Evolutionary conservation across 1,139 yeast species (phyloP).

Genomic region (Kodamaea sp.): DNA sequence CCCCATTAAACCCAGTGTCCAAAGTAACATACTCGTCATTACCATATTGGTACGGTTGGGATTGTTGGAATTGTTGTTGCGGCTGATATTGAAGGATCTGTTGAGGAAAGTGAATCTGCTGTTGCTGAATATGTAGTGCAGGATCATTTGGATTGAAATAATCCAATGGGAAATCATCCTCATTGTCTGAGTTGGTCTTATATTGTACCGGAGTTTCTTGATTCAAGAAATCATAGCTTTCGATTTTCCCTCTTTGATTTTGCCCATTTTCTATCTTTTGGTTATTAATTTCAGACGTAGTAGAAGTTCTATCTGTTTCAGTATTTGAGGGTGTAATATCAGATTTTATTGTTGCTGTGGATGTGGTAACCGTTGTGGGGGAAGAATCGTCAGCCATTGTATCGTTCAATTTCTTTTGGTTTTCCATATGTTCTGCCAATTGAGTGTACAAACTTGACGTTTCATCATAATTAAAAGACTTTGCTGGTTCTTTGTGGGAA

Average conservation of each 20-base stretch:
- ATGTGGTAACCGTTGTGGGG: neutral
- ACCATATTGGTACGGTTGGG: slow-evolving; percentile 2
- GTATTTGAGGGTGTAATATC: neutral
- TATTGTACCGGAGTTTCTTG: slow-evolving; percentile 28
- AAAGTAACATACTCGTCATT: slow-evolving; percentile 32
- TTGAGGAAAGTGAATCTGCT: slow-evolving; percentile 1
- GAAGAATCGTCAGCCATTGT: neutral
- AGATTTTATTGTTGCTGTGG: neutral
- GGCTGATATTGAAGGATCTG: slow-evolving; percentile 2
- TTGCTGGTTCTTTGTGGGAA: slow-evolving; percentile 58
- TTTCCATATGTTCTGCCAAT: slow-evolving; percentile 43
- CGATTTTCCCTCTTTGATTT: slow-evolving; percentile 6
- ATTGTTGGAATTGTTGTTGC: slow-evolving; percentile 3
- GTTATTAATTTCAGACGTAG: neutral
- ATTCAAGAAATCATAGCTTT: slow-evolving; percentile 19
- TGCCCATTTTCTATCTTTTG: neutral
- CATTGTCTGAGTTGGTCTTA: slow-evolving; percentile 27
- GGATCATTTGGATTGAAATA: slow-evolving; percentile 40
- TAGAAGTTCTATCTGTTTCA: too few relatives aligned
- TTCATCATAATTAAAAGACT: slow-evolving; percentile 56
- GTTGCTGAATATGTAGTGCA: slow-evolving; percentile 4
- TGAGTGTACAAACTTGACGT: slow-evolving; percentile 47
- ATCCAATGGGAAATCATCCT: slow-evolving; percentile 69
- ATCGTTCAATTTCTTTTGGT: slow-evolving; percentile 21
- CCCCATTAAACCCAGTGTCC: slow-evolving; percentile 26